Conservation (phyloP, 176 grass and related monocot genomes). For the Ensete glaucum region DNA sequence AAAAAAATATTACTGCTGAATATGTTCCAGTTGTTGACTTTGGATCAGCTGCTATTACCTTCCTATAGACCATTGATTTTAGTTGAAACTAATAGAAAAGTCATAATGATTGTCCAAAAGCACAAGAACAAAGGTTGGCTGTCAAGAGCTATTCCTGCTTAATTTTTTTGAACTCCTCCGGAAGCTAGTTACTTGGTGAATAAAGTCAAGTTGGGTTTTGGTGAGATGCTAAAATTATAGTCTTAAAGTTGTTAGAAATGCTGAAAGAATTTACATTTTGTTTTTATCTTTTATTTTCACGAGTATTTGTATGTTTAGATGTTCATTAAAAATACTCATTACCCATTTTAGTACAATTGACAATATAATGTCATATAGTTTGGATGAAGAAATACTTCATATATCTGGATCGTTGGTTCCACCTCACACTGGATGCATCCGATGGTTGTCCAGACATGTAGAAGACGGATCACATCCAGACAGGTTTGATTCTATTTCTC, state of each 20-base stretch:
- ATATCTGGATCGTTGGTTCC: slow-evolving; percentile 68
- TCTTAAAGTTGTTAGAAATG: not conserved
- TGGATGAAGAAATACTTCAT: slow-evolving; percentile 87
- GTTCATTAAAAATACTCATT: not conserved
- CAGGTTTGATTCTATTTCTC: slow-evolving; percentile 16
- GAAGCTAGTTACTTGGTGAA: not conserved
- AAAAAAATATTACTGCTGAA: too few species aligned
- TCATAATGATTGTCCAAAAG: too few species aligned
- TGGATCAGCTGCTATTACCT: too few species aligned
- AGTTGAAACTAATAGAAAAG: too few species aligned
- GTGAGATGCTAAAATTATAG: not conserved
- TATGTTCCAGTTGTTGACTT: too few species aligned
- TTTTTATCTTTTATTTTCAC: not conserved
- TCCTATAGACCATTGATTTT: too few species aligned
- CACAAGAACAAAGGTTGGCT: too few species aligned
- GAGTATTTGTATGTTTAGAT: not conserved
- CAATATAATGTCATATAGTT: slow-evolving; percentile 25
- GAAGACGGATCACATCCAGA: slow-evolving; percentile 37
- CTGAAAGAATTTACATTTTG: not conserved
- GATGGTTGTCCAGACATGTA: slow-evolving; percentile 45
- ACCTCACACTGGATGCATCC: slow-evolving; percentile 65
- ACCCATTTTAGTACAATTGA: too few species aligned
- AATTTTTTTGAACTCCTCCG: not conserved
- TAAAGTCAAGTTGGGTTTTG: not conserved
- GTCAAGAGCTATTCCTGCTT: too few species aligned